Conservation (phyloP, 2,329 filamentous ascomycete species). For the Colletotrichum sp. region DNA sequence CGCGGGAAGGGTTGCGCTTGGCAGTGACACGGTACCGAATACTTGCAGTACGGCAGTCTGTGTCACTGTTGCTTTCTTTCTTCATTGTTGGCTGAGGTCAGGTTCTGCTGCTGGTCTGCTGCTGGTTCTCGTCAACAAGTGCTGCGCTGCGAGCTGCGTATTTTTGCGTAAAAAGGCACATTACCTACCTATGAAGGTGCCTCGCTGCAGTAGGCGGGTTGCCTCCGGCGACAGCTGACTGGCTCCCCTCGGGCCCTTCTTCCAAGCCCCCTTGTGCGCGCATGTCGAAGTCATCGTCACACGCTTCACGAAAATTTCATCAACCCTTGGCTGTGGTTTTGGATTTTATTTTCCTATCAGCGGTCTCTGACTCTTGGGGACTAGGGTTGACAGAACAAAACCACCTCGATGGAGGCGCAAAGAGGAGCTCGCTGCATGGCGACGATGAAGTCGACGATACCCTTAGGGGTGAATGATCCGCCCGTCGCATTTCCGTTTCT, state of each 20-base stretch:
- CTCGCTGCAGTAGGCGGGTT: not conserved
- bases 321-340: not conserved
- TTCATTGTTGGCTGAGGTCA: not conserved
- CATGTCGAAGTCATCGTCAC: conserved; percentile 14
- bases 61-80: not conserved
- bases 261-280: not conserved
- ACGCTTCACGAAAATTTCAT: not conserved
- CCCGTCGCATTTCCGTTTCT: conserved; percentile 16
- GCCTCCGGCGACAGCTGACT: conserved; percentile 6
- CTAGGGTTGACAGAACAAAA: conserved; percentile 21
- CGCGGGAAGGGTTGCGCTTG: not conserved
- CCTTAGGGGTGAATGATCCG: conserved; percentile 18
- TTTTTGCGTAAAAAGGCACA: not conserved
- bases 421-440: conserved; percentile 10
- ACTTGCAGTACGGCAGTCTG: not conserved
- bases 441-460: conserved; percentile 18
- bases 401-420: conserved; percentile 17
- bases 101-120: too few relatives aligned
- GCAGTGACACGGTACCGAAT: not conserved
- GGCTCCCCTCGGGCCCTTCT: not conserved
- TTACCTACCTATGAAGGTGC: not conserved
- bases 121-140: not conserved
- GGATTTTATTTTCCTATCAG: conserved; percentile 3
- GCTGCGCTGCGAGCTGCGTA: not conserved
- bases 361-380: conserved; percentile 9